A percentile compares a stretch with the other conserved stretches of the same genome.
Evolutionary conservation across 345 rosid species (phyloP).

Genomic region (Hibiscus mutabilis): DNA sequence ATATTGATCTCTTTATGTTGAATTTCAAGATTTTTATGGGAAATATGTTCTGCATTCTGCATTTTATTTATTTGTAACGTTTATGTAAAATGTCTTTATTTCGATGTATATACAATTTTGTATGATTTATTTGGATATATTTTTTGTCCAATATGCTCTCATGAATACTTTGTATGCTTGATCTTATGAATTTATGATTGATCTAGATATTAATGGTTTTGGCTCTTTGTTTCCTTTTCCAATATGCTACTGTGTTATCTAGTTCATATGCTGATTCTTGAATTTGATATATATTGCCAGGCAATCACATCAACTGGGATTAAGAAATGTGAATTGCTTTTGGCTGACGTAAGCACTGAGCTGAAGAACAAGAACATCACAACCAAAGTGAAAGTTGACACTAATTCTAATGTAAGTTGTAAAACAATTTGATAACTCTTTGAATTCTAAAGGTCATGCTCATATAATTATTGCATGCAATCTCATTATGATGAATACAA

Average conservation of each 20-base stretch:
- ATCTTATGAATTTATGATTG: neutral
- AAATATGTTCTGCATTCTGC: neutral
- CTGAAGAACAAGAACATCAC: conserved; percentile 87
- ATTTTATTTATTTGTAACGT: neutral
- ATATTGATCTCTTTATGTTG: neutral
- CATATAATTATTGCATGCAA: neutral
- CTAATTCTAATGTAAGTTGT: conserved; percentile 63
- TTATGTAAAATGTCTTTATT: neutral
- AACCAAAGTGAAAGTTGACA: conserved; percentile 79
- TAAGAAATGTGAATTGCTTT: conserved; percentile 71
- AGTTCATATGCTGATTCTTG: neutral
- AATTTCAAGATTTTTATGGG: neutral
- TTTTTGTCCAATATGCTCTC: neutral
- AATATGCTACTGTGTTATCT: neutral
- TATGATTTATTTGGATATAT: neutral
- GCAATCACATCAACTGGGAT: conserved; percentile 63
- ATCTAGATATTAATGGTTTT: neutral
- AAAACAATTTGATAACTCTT: neutral
- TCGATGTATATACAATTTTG: too few species aligned
- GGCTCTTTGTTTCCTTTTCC: neutral
- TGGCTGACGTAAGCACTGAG: conserved; percentile 80
- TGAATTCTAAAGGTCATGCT: neutral
- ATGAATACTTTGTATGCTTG: neutral
- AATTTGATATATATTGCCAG: conserved; percentile 25
- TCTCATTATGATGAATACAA: neutral